Evolutionary conservation across 441 rosid species (phyloP), one percentile per base, ranked within the genome.

Genomic region (Euphorbia schlechtendalii): DNA sequence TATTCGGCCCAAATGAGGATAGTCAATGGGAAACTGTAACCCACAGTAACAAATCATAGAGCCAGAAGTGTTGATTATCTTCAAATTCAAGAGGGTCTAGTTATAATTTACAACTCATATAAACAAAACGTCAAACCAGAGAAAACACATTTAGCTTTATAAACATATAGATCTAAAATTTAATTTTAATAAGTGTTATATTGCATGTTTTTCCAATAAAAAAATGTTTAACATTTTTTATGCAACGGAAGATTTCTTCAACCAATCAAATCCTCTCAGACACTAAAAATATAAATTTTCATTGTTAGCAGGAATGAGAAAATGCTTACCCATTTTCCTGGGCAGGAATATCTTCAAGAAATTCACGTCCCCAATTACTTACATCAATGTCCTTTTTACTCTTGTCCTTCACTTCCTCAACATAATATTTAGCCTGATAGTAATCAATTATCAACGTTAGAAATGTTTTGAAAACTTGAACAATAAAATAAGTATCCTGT

Each of bases 371-470:
- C 97, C 96, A 90, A 18, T 77, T 79, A 56, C 85, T 77, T 48
- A 89, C 57, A 24, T 89, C 87, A 24, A 94, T 78, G 64, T 73
- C 77, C 70, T 77, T 75, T 13, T 79, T 85, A 27, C 66, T 79
- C 80, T 94, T 90, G 80, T 90, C 93, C 80, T 70, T 89, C 36
- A 83, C 94, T 85, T 89, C 99, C 58, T 90, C 96, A 53, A 79
- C 83, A 36, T 76, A 82, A 73, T 87, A 89, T 72, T 73, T 82
- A 21, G 92, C 91, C 99, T 94, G 79, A n/a, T 40, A 72, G 60
- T n/a, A n/a, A n/a, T n/a, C n/a, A n/a, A n/a, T n/a, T n/a, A n/a
- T n/a, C n/a, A n/a, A 76, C 66, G 66, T 61, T 69, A 74, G 62
- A 52, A 21, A 65, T 62, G 55, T 63, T 71, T 45, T 46, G 5